Evolutionary conservation across 306 rosid species (phyloP).

Genomic region (Dicorynia guianensis): DNA sequence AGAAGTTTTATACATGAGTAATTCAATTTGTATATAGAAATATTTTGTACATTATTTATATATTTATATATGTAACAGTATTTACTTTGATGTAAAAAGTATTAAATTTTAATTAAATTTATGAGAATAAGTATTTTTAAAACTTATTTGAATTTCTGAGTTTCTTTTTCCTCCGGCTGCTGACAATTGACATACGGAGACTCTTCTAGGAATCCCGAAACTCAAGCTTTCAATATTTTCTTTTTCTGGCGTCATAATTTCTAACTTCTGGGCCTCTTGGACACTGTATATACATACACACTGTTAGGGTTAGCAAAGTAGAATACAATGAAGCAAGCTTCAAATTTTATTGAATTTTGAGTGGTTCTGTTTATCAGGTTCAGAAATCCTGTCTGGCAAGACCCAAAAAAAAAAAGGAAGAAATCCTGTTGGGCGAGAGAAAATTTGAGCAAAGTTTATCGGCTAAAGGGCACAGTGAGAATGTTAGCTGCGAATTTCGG

Average conservation of each 20-base stretch:
- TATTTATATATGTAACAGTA: no score
- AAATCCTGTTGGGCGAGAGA: constrained; percentile 32
- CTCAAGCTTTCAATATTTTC: background rate
- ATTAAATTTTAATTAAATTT: no score
- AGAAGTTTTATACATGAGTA: no score
- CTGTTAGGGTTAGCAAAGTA: constrained; percentile 21
- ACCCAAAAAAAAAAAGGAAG: no score
- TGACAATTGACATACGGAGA: background rate
- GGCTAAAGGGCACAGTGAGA: constrained; percentile 8
- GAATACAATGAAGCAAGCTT: background rate
- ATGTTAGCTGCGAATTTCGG: background rate
- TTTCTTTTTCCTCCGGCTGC: background rate
- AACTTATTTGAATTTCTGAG: background rate
- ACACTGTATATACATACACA: background rate
- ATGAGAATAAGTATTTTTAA: no score
- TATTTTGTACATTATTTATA: no score
- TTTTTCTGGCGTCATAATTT: constrained; percentile 35
- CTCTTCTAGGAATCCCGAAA: constrained; percentile 10
- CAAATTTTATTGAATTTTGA: constrained; percentile 18
- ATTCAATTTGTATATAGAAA: no score
- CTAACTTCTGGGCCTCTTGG: background rate
- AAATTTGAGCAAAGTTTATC: background rate
- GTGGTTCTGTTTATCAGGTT: background rate
- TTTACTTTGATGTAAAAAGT: no score
- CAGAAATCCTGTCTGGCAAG: constrained; percentile 33